phyloP scores from a whole-genome alignment of 495 filamentous ascomycete species.

The Xylaria venustula region DNA sequence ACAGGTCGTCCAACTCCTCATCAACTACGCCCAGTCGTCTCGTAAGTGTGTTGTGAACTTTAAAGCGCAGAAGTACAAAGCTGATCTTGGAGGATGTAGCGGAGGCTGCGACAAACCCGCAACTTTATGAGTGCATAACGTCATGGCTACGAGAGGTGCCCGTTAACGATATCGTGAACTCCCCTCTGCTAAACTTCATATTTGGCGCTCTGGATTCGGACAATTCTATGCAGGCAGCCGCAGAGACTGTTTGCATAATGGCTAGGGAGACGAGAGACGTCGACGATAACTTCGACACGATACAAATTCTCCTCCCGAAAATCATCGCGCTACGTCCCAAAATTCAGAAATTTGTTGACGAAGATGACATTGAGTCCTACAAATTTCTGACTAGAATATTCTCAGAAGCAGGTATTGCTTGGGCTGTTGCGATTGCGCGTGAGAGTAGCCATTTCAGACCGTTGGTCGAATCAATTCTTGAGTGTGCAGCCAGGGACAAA shows the following conservation, averaged over 20 bases:
- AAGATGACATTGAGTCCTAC: slow-evolving; percentile 83
- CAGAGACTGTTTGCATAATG: slow-evolving; percentile 89
- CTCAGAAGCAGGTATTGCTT: slow-evolving; percentile 89
- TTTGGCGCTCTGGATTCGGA: slow-evolving; percentile 73
- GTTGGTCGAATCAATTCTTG: slow-evolving; percentile 86
- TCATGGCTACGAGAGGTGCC: slow-evolving; percentile 95
- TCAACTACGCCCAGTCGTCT: slow-evolving; percentile 87
- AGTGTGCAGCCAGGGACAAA: slow-evolving; percentile 82
- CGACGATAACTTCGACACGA: slow-evolving; percentile 76
- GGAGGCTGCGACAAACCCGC: slow-evolving; percentile 79
- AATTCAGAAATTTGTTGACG: slow-evolving; percentile 69
- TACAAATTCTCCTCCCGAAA: slow-evolving; percentile 81
- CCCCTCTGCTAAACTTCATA: slow-evolving; percentile 78
- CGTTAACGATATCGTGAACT: slow-evolving; percentile 76
- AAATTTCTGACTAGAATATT: slow-evolving; percentile 87
- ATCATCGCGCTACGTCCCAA: slow-evolving; percentile 76
- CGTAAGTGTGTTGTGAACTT: slow-evolving; percentile 50
- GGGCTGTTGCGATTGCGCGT: slow-evolving; percentile 86
- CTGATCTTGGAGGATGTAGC: slow-evolving; percentile 35
- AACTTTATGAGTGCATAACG: slow-evolving; percentile 88
- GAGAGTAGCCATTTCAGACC: slow-evolving; percentile 75
- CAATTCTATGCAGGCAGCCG: slow-evolving; percentile 79
- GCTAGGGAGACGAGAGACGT: slow-evolving; percentile 92
- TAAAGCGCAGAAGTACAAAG: neutral
- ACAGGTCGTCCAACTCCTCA: slow-evolving; percentile 79